A percentile compares a stretch with the other conserved stretches of the same genome.
Conservation (phyloP, 768 basidiomycete genomes). For the Psilocybe cyanescens region DNA sequence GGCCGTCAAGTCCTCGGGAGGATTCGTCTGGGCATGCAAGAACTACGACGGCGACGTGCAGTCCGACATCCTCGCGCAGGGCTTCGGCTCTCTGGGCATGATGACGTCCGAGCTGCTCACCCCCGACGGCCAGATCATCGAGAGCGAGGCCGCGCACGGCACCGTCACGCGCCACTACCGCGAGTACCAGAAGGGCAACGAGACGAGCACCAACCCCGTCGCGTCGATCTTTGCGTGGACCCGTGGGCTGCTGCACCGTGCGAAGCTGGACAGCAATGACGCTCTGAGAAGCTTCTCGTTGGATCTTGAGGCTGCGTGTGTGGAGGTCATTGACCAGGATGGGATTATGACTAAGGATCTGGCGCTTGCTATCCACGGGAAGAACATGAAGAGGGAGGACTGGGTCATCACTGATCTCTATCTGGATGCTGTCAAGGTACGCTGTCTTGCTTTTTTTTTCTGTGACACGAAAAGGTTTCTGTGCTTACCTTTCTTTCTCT, state of each 20-base stretch:
- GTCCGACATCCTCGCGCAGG: constrained; percentile 95
- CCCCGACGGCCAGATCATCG: constrained; percentile 90
- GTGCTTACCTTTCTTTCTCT: not conserved
- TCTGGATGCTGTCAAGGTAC: constrained; percentile 90
- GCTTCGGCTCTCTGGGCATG: constrained; percentile 96
- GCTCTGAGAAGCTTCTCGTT: constrained; percentile 73
- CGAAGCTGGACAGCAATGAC: constrained; percentile 87
- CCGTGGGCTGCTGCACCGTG: constrained; percentile 89
- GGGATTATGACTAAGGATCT: constrained; percentile 97
- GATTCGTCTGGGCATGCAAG: constrained; percentile 80
- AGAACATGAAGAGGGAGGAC: constrained; percentile 88
- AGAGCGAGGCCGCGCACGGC: constrained; percentile 97
- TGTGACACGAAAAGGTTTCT: not conserved
- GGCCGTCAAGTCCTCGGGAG: constrained; percentile 94
- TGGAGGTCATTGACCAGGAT: constrained; percentile 90
- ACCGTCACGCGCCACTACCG: constrained; percentile 97
- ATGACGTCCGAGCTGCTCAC: constrained; percentile 97
- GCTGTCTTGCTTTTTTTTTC: constrained; percentile 25
- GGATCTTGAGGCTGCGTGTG: constrained; percentile 84
- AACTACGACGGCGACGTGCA: constrained; percentile 89
- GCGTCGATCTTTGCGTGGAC: constrained; percentile 99
- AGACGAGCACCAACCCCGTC: constrained; percentile 98
- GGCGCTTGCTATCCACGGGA: constrained; percentile 92
- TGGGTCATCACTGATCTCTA: constrained; percentile 97
- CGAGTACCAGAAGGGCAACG: constrained; percentile 95